A percentile compares a stretch with the other conserved stretches of the same genome.
Conservation (phyloP, 805 yeast species). For the Teunomyces tritomae region DNA sequence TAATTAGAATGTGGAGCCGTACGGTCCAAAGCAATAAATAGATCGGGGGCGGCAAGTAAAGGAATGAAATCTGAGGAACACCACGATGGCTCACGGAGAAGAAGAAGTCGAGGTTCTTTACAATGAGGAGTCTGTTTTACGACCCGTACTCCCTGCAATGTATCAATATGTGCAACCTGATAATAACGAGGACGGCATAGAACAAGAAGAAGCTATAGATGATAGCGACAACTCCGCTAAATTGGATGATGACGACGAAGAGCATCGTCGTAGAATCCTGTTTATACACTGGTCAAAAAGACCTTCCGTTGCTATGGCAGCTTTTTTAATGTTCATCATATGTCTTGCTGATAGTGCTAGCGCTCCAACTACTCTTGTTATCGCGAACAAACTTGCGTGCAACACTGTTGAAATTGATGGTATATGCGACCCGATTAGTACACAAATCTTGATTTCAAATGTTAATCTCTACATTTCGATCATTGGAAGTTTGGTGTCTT, state of each 20-base stretch:
- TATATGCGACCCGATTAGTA: conserved; percentile 10
- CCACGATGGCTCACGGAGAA: background rate
- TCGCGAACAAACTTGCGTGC: conserved; percentile 28
- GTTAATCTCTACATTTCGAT: conserved; percentile 2
- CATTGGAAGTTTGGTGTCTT: conserved; percentile 2
- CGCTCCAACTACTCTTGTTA: conserved; percentile 40
- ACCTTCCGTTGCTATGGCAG: conserved; percentile 54
- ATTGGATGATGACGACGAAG: conserved; percentile 22
- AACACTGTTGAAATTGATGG: conserved; percentile 4
- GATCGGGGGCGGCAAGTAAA: background rate
- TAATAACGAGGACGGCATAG: background rate
- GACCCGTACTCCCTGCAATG: background rate
- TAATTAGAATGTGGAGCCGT: background rate
- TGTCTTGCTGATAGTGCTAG: conserved; percentile 40
- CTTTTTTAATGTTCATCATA: conserved; percentile 39
- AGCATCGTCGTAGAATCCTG: conserved; percentile 44
- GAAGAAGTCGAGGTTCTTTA: background rate
- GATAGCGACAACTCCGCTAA: conserved; percentile 15
- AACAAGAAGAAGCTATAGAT: background rate
- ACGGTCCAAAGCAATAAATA: background rate
- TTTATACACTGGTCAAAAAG: conserved; percentile 50
- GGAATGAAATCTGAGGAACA: too few relatives aligned
- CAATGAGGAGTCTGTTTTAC: background rate
- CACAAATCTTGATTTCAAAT: conserved; percentile 9
- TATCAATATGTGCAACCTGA: background rate